Percentiles rank a stretch among this genome's conserved stretches.
Evolutionary conservation across 2,329 filamentous ascomycete genomes (phyloP).

Genomic region (Ceratocystis cubensis): DNA sequence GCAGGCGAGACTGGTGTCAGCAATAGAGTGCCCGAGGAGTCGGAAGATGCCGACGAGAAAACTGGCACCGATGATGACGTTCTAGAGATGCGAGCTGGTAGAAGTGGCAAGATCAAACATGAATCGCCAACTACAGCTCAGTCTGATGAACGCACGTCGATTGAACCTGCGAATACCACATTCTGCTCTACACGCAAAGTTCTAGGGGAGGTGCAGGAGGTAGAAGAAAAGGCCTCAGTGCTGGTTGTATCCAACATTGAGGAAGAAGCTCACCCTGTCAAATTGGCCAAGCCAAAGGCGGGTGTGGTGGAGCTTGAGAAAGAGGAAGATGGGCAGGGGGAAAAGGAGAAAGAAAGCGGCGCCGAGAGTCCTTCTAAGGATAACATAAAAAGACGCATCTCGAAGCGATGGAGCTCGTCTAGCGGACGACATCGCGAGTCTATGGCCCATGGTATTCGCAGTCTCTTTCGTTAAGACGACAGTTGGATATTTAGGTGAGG

Average conservation of each 20-base stretch:
- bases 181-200: conserved; percentile 12
- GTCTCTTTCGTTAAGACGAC: conserved; percentile 16
- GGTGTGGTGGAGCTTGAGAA: background rate
- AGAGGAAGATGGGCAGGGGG: background rate
- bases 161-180: background rate
- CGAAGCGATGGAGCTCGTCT: conserved; percentile 19
- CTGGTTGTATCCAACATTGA: background rate
- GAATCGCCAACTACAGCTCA: background rate
- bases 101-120: background rate
- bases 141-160: background rate
- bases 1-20: conserved; percentile 12
- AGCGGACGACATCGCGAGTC: conserved; percentile 18
- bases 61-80: conserved; percentile 12
- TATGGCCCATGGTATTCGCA: conserved; percentile 18
- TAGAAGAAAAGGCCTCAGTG: conserved; percentile 14
- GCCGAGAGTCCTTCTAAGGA: conserved; percentile 5
- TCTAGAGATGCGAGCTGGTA: conserved; percentile 17
- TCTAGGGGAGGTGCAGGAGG: conserved; percentile 5
- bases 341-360: background rate
- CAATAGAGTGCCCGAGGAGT: background rate
- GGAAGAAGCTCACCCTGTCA: background rate
- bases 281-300: background rate
- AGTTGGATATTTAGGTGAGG: background rate
- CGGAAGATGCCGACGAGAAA: conserved; percentile 13
- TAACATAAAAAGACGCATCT: conserved; percentile 7